Base-by-base conservation (phyloP, 768 basidiomycete genomes). In the Phanerodontia chrysosporium region DNA sequence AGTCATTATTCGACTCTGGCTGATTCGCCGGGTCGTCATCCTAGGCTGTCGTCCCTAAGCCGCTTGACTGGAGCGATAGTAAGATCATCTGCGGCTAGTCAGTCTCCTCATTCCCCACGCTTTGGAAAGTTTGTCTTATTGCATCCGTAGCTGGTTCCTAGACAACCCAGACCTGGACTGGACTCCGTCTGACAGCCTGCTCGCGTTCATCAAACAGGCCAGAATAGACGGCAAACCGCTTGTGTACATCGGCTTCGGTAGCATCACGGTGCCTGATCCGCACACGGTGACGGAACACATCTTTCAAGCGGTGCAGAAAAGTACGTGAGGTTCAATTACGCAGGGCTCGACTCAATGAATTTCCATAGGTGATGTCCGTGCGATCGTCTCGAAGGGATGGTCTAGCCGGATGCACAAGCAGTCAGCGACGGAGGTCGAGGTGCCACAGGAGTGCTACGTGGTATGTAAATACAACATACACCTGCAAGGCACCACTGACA, bases 211-310 rank as follows among this genome's bases (percentile, higher is more conserved):
- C 71, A 68, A 67, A 18, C 78, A 80, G 61, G 86, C 87, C 1
- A 75, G 79, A 18, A 61, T 64, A 2, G 84, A 87, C 55, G 72
- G 73, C 0, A 85, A 83, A 64, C 75, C 85, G 0, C 75, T 89
- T 49, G 86, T 89, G 2, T 89, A 89, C 66, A 86, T 89, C 51
- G 85, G 86, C 1, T 87, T 87, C 63, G 86, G 86, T 1, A 84
- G 82, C 27, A 86, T 89, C 58, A 85, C 83, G 4, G 85, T 89
- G 3, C 84, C 85, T 6, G 67, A 80, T 64, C 84, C 86, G 1
- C 74, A 76, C 57, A 73, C 74, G 3, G 76, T 86, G 62, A 84
- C 84, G 0, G 72, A 74, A 35, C 76, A 74, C 30, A 83, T 89
- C 51, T 75, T 86, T 56, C 77, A 83, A 58, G 86, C 83, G 0